phyloP scores from a whole-genome alignment of 768 basidiomycete species.

The Leucosporidium scottii region DNA sequence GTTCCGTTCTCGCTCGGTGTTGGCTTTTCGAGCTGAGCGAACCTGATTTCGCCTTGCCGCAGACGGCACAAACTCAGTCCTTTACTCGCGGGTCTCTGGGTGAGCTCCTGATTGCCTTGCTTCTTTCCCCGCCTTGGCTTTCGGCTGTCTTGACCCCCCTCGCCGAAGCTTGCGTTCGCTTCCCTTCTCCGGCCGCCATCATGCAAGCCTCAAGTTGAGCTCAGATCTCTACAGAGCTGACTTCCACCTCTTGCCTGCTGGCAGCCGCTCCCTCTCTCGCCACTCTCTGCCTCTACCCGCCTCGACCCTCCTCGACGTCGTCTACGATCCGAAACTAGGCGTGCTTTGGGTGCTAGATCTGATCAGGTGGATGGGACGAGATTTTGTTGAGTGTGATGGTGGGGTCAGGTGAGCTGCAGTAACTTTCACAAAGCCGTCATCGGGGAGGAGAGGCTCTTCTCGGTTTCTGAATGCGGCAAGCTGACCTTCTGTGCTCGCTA shows the following conservation, averaged over 20 bases:
- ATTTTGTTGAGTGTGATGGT: slow-evolving; percentile 13
- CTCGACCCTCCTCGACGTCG: slow-evolving; percentile 13
- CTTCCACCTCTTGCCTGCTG: too few relatives aligned
- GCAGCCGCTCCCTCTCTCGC: too few relatives aligned
- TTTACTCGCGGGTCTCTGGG: slow-evolving; percentile 24
- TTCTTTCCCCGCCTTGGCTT: background rate
- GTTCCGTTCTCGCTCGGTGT: background rate
- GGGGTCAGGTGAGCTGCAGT: slow-evolving; percentile 13
- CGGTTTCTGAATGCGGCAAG: background rate
- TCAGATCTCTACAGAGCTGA: too few relatives aligned
- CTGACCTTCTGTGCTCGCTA: background rate
- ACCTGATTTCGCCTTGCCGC: background rate
- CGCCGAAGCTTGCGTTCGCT: too few relatives aligned
- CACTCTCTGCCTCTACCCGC: too few relatives aligned
- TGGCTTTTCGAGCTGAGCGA: background rate
- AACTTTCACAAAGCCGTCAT: too few relatives aligned
- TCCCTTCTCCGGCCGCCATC: too few relatives aligned
- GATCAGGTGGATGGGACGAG: slow-evolving; percentile 20
- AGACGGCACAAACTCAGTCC: slow-evolving; percentile 23
- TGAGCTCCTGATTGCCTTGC: slow-evolving; percentile 1
- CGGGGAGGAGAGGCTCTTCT: background rate
- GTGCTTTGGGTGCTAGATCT: slow-evolving; percentile 27
- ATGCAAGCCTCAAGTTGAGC: too few relatives aligned
- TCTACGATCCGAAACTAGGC: slow-evolving; percentile 11
- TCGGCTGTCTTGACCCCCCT: too few relatives aligned